Percentiles rank a stretch among this genome's conserved stretches.
Conservation (phyloP, 2,329 filamentous ascomycete species). For the Drechslera avenae region DNA sequence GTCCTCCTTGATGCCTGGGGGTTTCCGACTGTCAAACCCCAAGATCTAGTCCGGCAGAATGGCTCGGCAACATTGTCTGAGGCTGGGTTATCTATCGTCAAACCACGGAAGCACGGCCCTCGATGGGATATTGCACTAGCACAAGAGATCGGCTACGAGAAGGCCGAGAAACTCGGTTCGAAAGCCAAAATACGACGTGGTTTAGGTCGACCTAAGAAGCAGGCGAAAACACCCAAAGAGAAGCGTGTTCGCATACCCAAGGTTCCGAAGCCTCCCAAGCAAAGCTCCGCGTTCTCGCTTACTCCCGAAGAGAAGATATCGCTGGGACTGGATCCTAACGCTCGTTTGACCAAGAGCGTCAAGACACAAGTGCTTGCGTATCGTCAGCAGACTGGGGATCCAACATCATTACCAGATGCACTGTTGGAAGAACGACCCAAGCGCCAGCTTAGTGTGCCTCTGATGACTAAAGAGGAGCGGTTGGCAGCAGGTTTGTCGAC, state of each 20-base stretch:
- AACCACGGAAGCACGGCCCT: constrained; percentile 21
- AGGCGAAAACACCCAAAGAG: constrained; percentile 4
- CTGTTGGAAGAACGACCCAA: constrained; percentile 16
- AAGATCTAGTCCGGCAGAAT: constrained; percentile 26
- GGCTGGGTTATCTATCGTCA: constrained; percentile 27
- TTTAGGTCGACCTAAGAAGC: constrained; percentile 1
- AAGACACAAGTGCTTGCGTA: constrained; percentile 37
- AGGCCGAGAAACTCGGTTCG: constrained; percentile 9
- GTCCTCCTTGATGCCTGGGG: constrained; percentile 37
- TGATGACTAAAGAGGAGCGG: constrained; percentile 38
- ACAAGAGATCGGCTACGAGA: constrained; percentile 32
- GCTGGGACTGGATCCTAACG: constrained; percentile 31
- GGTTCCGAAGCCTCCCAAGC: background rate
- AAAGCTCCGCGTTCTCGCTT: constrained; percentile 19
- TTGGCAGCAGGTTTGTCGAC: constrained; percentile 31
- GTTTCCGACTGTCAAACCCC: constrained; percentile 25
- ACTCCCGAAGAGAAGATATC: constrained; percentile 31
- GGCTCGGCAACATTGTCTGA: constrained; percentile 37
- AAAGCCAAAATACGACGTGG: constrained; percentile 7
- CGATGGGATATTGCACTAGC: constrained; percentile 36
- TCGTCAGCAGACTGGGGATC: constrained; percentile 28
- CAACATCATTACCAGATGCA: constrained; percentile 28
- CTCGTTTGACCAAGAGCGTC: constrained; percentile 30
- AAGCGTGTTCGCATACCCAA: constrained; percentile 2
- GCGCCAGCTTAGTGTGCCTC: constrained; percentile 15